Percentiles rank a stretch among this genome's conserved stretches.
Evolutionary conservation across 139 green algal species (phyloP).

Genomic region (Prasinococcaceae sp.): DNA sequence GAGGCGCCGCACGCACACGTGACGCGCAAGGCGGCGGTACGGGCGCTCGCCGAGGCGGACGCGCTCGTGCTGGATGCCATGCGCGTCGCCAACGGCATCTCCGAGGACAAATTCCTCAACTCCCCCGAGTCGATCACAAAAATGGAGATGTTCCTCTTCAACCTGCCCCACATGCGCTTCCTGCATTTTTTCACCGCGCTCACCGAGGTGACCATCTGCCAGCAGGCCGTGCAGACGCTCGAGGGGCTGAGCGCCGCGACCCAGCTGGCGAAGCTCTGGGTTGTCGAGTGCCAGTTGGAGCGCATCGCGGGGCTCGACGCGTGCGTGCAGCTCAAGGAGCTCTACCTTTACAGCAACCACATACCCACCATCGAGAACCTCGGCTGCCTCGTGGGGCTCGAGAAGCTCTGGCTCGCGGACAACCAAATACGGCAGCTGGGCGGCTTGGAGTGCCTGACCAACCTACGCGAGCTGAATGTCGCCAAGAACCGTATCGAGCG

Average conservation of each 20-base stretch:
- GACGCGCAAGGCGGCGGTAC: too few species aligned
- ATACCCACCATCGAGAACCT: conserved; percentile 37
- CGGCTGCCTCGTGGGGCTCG: conserved; percentile 27
- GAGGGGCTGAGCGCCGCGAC: conserved; percentile 31
- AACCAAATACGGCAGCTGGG: conserved; percentile 47
- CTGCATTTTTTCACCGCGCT: conserved; percentile 28
- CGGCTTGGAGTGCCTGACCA: conserved; percentile 30
- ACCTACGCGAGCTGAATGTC: conserved; percentile 48
- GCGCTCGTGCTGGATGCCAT: neutral
- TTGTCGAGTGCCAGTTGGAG: conserved; percentile 43
- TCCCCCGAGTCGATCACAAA: conserved; percentile 14
- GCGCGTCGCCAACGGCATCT: conserved; percentile 6
- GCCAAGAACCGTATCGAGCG: conserved; percentile 44
- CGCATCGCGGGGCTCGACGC: conserved; percentile 34
- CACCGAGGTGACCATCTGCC: conserved; percentile 13
- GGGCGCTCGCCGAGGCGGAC: too few species aligned
- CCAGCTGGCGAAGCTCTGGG: conserved; percentile 43
- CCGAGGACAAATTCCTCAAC: neutral
- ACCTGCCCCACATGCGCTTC: conserved; percentile 32
- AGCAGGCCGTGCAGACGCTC: conserved; percentile 42
- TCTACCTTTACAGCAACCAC: conserved; percentile 54
- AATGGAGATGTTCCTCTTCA: conserved; percentile 53
- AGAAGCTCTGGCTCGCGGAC: conserved; percentile 53
- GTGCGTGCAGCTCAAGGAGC: conserved; percentile 25
- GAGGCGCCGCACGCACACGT: too few species aligned